Percentiles rank a stretch among this genome's conserved stretches.
Evolutionary conservation across 73 alveolate genomes (phyloP).

Genomic region (Chromera velia): DNA sequence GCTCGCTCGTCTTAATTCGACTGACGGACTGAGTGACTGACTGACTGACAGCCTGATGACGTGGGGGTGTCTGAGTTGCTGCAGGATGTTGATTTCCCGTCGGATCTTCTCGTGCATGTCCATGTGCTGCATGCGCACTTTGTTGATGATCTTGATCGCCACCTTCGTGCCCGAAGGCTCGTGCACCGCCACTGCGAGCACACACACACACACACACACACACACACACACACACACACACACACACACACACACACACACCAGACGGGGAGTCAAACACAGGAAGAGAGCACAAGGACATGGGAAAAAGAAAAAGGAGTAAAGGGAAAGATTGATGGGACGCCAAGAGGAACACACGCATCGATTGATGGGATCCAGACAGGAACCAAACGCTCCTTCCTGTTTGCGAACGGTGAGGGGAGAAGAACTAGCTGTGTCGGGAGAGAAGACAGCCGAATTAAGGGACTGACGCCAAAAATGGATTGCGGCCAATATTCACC

Average conservation of each 20-base stretch:
- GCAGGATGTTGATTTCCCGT: slow-evolving; percentile 73
- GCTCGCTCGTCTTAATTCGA: not conserved
- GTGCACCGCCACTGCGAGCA: slow-evolving; percentile 66
- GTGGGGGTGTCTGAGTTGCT: slow-evolving; percentile 75
- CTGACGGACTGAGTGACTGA: not conserved
- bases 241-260: slow-evolving; percentile 19
- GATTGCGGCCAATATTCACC: too few species aligned
- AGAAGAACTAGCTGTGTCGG: too few species aligned
- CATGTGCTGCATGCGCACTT: slow-evolving; percentile 60
- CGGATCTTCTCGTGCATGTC: slow-evolving; percentile 76
- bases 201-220: not conserved
- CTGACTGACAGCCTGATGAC: slow-evolving; percentile 63
- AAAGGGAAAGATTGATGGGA: not conserved
- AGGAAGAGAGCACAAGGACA: not conserved
- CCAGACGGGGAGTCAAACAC: not conserved
- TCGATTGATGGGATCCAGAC: not conserved
- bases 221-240: not conserved
- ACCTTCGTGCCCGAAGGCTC: slow-evolving; percentile 70
- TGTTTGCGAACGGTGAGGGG: too few species aligned
- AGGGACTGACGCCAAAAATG: too few species aligned
- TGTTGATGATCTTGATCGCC: slow-evolving; percentile 76
- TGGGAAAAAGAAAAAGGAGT: not conserved
- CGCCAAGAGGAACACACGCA: slow-evolving; percentile 10
- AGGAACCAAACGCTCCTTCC: too few species aligned
- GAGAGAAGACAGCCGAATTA: too few species aligned